Conservation (phyloP, 768 basidiomycete species). For the Lyophyllum semitale region DNA sequence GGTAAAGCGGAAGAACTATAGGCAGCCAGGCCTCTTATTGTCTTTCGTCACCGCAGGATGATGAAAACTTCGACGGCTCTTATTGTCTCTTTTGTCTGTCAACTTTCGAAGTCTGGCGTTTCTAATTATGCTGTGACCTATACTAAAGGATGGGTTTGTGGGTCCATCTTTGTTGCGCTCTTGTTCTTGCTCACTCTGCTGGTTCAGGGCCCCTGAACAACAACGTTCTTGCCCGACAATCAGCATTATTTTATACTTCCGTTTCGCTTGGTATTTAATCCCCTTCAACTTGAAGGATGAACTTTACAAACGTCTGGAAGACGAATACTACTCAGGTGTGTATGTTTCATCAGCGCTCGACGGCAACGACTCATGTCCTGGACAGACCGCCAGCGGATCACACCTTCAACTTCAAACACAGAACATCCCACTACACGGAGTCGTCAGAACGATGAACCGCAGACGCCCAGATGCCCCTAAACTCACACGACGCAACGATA, state of each 20-base stretch:
- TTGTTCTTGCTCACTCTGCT: neutral
- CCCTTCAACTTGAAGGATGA: neutral
- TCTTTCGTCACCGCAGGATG: neutral
- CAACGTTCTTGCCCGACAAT: neutral
- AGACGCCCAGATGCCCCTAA: neutral
- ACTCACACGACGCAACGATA: neutral
- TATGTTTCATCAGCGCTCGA: neutral
- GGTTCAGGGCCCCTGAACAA: neutral
- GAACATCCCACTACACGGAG: neutral
- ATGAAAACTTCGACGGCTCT: neutral
- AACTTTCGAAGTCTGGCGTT: neutral
- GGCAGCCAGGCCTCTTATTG: neutral
- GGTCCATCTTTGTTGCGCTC: neutral
- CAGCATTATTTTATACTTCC: neutral
- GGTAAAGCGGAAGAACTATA: neutral
- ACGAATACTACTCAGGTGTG: neutral
- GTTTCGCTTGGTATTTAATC: neutral
- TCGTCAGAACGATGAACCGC: neutral
- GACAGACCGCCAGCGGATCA: neutral
- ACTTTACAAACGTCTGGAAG: neutral
- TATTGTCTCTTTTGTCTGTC: slow-evolving; percentile 1
- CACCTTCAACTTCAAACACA: neutral
- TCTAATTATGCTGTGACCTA: neutral
- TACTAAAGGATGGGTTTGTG: neutral
- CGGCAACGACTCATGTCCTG: neutral